These are phyloP conservation scores for Fraxinus albicans DNA, from an alignment of 305 asterid species.

Conservation along the genomic window DNA sequence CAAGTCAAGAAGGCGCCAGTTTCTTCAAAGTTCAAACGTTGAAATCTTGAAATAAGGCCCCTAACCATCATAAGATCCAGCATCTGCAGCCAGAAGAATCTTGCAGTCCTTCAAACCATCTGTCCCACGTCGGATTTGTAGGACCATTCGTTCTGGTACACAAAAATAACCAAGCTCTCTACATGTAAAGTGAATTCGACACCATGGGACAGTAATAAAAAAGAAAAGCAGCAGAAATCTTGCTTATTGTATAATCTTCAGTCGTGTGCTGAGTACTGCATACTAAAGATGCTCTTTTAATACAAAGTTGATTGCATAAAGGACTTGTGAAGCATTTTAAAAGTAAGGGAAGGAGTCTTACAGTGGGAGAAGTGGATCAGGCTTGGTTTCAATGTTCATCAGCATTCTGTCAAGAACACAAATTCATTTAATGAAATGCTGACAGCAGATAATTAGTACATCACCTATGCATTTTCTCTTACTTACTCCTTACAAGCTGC, in stretches of 20 bases:
- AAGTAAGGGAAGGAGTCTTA: conserved; percentile 35
- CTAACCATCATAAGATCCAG: conserved; percentile 50
- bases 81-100: conserved; percentile 69
- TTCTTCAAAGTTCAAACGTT: conserved; percentile 11
- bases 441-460: background rate
- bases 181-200: background rate
- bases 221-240: background rate
- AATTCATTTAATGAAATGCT: background rate
- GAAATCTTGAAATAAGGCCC: conserved; percentile 14
- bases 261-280: background rate
- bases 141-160: conserved; percentile 63
- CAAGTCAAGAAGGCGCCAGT: conserved; percentile 14
- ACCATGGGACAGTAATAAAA: background rate
- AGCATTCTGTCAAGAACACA: conserved; percentile 41
- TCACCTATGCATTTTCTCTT: background rate
- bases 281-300: background rate
- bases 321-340: background rate
- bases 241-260: background rate
- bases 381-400: conserved; percentile 45
- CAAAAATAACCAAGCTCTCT: background rate
- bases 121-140: conserved; percentile 61
- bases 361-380: conserved; percentile 70
- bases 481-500: conserved; percentile 92
- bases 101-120: conserved; percentile 74
- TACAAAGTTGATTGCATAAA: background rate